These are phyloP conservation scores for Tagetes erecta DNA, from an alignment of 129 eudicot species.

Conservation along the genomic window DNA sequence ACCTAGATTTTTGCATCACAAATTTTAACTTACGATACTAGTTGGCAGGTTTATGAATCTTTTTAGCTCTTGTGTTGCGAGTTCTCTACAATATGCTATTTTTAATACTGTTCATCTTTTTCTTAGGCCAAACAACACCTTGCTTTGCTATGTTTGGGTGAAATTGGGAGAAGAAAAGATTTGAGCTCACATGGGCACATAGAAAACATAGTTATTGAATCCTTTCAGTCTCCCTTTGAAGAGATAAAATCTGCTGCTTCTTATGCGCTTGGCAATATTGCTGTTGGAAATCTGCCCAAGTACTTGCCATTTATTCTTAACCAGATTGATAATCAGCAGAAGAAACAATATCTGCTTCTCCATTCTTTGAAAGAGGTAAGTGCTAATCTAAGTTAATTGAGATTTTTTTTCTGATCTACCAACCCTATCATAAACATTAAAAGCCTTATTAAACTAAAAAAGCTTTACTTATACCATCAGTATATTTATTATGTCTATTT, in stretches of 20 bases:
- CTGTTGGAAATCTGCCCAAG: conserved; percentile 89
- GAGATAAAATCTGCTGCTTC: conserved; percentile 99
- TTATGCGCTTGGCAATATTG: conserved; percentile 98
- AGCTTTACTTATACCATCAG: background rate
- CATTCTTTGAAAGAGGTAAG: conserved; percentile 96
- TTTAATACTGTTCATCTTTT: conserved; percentile 8
- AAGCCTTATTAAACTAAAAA: too few species aligned
- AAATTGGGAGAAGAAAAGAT: conserved; percentile 96
- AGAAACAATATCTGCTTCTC: conserved; percentile 86
- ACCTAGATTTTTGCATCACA: background rate
- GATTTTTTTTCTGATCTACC: background rate
- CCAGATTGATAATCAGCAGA: conserved; percentile 98
- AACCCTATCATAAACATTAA: background rate
- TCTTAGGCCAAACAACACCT: conserved; percentile 86
- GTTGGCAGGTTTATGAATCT: background rate
- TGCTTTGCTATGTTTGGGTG: conserved; percentile 94
- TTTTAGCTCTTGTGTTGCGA: background rate
- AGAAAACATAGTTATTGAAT: conserved; percentile 88
- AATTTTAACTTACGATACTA: background rate
- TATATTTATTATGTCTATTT: background rate
- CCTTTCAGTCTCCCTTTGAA: conserved; percentile 97
- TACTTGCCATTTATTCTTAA: conserved; percentile 93
- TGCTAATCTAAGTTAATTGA: background rate
- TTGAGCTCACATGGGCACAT: conserved; percentile 84
- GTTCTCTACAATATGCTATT: background rate